phyloP scores from a whole-genome alignment of 2,329 filamentous ascomycete species.

The Colletotrichum higginsianum region DNA sequence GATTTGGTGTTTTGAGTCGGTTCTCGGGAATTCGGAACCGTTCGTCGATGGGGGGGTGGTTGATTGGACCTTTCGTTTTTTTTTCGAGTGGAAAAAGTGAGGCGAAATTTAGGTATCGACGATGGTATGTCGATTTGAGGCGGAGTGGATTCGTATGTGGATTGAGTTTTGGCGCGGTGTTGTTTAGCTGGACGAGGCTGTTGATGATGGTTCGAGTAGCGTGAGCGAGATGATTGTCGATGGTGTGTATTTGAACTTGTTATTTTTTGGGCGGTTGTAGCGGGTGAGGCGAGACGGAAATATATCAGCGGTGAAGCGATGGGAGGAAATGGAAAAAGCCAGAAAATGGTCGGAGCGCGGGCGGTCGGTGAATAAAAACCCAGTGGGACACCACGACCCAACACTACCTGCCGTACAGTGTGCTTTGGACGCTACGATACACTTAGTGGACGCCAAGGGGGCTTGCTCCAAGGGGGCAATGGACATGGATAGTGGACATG shows the following conservation, averaged over 20 bases:
- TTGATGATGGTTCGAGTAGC: conserved; percentile 13
- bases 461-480: background rate
- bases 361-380: conserved; percentile 33
- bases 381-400: background rate
- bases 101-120: conserved; percentile 6
- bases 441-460: conserved; percentile 4
- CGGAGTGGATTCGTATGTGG: conserved; percentile 12
- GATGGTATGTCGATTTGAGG: background rate
- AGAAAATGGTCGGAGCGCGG: background rate
- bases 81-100: conserved; percentile 3
- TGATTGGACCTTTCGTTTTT: conserved; percentile 5
- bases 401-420: background rate
- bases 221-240: conserved; percentile 2
- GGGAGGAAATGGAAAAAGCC: conserved; percentile 19
- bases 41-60: conserved; percentile 8
- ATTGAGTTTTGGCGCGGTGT: background rate
- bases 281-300: conserved; percentile 17
- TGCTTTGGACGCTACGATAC: background rate
- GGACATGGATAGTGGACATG: background rate
- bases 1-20: conserved; percentile 40
- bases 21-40: conserved; percentile 34
- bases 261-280: conserved; percentile 13
- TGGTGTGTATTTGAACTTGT: background rate
- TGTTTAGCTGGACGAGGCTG: conserved; percentile 12
- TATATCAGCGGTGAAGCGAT: conserved; percentile 39